These are phyloP conservation scores for Erysimum cheiranthoides DNA, from an alignment of 345 rosid species.

Conservation along the genomic window DNA sequence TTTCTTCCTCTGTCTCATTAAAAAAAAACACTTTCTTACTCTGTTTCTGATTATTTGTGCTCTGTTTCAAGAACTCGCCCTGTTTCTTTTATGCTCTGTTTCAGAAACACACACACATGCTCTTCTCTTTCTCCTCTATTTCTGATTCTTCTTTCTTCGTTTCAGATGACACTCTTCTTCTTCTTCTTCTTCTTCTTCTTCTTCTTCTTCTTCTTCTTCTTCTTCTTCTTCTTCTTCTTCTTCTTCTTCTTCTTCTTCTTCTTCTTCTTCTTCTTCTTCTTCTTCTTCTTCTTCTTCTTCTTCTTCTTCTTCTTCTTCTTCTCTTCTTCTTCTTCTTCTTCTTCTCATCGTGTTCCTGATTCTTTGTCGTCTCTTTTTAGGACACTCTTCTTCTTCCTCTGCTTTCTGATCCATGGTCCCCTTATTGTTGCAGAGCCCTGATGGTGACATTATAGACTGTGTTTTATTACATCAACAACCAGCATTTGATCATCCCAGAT, in stretches of 20 bases:
- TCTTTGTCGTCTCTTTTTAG: not conserved
- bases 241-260: not conserved
- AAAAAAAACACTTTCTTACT: not conserved
- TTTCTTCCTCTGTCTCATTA: not conserved
- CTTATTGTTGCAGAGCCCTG: constrained; percentile 69
- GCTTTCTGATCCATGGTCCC: constrained; percentile 30
- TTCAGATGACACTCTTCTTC: not conserved
- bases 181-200: not conserved
- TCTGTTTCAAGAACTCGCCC: constrained; percentile 23
- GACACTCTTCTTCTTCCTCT: not conserved
- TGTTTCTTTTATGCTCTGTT: constrained; percentile 6
- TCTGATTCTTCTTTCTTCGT: not conserved
- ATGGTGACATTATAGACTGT: constrained; percentile 93
- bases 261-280: not conserved
- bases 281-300: not conserved
- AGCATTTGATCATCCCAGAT: constrained; percentile 92
- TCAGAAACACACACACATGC: not conserved
- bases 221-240: not conserved
- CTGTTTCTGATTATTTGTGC: not conserved
- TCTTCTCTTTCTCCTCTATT: constrained; percentile 1
- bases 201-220: not conserved
- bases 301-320: not conserved
- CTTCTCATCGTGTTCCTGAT: not conserved
- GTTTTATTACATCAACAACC: constrained; percentile 78
- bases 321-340: too few relatives aligned